Evolutionary conservation across 352 stramenopile species (phyloP).

Genomic region (Phytophthora sansomeana): DNA sequence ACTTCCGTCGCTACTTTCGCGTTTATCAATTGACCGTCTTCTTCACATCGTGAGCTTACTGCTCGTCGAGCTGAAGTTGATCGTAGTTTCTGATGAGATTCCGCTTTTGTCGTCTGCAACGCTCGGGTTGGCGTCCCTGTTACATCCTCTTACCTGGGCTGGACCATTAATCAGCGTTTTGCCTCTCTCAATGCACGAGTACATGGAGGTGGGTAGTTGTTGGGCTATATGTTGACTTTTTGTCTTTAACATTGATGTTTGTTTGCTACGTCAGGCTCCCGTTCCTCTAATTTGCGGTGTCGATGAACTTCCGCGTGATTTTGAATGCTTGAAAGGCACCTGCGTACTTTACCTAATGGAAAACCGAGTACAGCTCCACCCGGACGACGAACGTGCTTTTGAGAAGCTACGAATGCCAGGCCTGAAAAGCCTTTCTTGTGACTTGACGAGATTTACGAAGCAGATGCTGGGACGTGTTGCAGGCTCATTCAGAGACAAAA

Average conservation of each 20-base stretch:
- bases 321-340: constrained; percentile 48
- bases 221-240: not conserved
- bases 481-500: constrained; percentile 27
- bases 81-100: constrained; percentile 57
- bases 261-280: constrained; percentile 39
- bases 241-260: constrained; percentile 3
- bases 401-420: constrained; percentile 37
- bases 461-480: constrained; percentile 40
- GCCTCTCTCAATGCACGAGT: constrained; percentile 58
- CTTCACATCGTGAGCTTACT: constrained; percentile 54
- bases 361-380: constrained; percentile 43
- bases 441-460: constrained; percentile 46
- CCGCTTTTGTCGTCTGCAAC: constrained; percentile 51
- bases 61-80: constrained; percentile 62
- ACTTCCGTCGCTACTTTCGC: constrained; percentile 44
- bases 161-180: constrained; percentile 61
- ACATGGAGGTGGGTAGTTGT: constrained; percentile 50
- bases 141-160: constrained; percentile 58
- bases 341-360: constrained; percentile 45
- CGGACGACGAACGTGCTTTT: constrained; percentile 37
- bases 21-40: constrained; percentile 47
- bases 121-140: constrained; percentile 48
- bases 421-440: constrained; percentile 38
- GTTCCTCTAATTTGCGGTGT: constrained; percentile 63
- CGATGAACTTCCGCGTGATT: constrained; percentile 46